Conservation (phyloP, 2,329 filamentous ascomycete species). For the Dactylella cylindrospora region DNA sequence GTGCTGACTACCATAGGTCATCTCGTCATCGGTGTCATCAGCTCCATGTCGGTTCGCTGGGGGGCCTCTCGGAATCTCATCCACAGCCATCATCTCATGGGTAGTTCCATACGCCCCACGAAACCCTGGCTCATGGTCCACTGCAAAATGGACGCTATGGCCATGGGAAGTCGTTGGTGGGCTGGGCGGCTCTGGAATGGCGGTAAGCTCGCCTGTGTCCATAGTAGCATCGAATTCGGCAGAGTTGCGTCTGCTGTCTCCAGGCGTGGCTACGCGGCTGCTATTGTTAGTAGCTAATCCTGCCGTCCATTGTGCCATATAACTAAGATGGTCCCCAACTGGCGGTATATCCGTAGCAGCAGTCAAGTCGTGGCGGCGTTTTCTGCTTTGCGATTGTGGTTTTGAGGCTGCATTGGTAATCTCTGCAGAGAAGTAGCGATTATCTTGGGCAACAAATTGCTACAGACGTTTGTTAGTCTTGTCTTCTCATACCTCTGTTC, state of each 20-base stretch:
- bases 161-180: constrained; percentile 15
- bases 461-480: constrained; percentile 17
- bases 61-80: constrained; percentile 13
- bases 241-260: constrained; percentile 31
- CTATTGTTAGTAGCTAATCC: constrained; percentile 33
- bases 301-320: constrained; percentile 17
- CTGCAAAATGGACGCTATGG: constrained; percentile 35
- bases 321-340: constrained; percentile 9
- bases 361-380: constrained; percentile 12
- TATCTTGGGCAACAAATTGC: constrained; percentile 47
- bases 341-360: constrained; percentile 19
- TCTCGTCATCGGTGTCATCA: constrained; percentile 30
- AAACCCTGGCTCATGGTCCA: constrained; percentile 12
- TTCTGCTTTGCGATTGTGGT: constrained; percentile 17
- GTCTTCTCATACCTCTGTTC: too few species aligned
- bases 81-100: constrained; percentile 19
- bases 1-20: constrained; percentile 29
- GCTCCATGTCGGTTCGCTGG: constrained; percentile 4
- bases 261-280: constrained; percentile 32
- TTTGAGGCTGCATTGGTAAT: constrained; percentile 17
- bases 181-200: constrained; percentile 26
- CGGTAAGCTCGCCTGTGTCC: constrained; percentile 15
- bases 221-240: constrained; percentile 14
- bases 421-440: constrained; percentile 46
- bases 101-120: constrained; percentile 14